Evolutionary conservation across 306 rosid genomes (phyloP), one percentile per base, ranked within the genome.

Genomic region (Calophaca sinica): DNA sequence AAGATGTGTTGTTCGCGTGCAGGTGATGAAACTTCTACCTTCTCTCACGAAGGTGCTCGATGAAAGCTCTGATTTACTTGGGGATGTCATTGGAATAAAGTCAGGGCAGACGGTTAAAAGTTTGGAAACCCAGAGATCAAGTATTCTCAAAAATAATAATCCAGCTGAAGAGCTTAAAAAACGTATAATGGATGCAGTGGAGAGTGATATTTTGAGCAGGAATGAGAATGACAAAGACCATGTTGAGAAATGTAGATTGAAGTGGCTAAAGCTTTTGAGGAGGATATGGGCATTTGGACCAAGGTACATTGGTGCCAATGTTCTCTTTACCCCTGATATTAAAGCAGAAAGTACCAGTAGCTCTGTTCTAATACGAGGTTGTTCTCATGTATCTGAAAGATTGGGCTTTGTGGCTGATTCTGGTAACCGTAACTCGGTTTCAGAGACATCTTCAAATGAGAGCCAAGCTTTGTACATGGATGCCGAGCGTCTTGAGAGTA

Each of bases 281-380:
- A 82, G 91, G 79, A 86, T 89, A 31, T 91, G 98, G 97, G 88
- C 97, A 11, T 96, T 94, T 66, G 98, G 97, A 62, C 97, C 96
- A 5, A 75, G 88, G 77, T 88, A 88, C 20, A 77, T 87, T 39
- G 98, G 97, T 75, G 91, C 97, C 32, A 91, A 91, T 78, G 72
- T 91, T 72, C 90, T 94, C 44, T 74, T 89, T 13, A 74, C 83
- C 63, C 97, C 96, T 33, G 94, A 88, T 73, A 58, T 60, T 14
- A 82, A 88, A 80, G 87, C 77, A 41, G 78, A 79, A 53, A 84
- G 67, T 64, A 41, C 44, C 3, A 86, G 79, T 44, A 15, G 51
- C 73, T 88, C 88, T 69, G 85, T 88, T 55, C 86, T 89, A 62
- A 84, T 91, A 44, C 82, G 53, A 1, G 96, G 94, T 45, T 70